These are phyloP conservation scores for Arabis hirsuta DNA, from an alignment of 345 rosid species.

Conservation along the genomic window DNA sequence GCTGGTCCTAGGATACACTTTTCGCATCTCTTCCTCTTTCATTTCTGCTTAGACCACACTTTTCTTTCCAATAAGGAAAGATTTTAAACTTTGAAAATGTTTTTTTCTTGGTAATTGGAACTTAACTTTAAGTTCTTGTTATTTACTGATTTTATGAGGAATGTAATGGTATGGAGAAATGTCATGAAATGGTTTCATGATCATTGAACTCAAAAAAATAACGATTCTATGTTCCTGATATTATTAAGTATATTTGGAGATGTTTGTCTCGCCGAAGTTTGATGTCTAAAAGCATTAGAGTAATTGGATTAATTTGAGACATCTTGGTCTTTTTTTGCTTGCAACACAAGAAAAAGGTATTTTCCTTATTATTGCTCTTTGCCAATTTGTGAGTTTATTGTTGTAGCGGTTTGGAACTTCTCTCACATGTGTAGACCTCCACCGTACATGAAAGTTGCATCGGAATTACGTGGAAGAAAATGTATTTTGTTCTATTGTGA, in stretches of 20 bases:
- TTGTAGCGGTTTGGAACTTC: conserved; percentile 11
- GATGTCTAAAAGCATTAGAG: conserved; percentile 7
- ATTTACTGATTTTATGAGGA: conserved; percentile 9
- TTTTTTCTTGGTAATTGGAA: conserved; percentile 20
- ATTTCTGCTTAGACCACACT: conserved; percentile 24
- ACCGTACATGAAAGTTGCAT: conserved; percentile 18
- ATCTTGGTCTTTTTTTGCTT: conserved; percentile 2
- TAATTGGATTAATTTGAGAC: conserved; percentile 16
- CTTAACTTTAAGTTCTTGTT: conserved; percentile 2
- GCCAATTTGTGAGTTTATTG: not conserved
- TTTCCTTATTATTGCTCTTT: not conserved
- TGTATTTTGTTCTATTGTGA: not conserved
- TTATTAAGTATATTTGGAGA: conserved; percentile 8
- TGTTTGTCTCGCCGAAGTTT: conserved; percentile 1
- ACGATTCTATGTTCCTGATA: conserved; percentile 4
- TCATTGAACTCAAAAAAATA: conserved; percentile 29
- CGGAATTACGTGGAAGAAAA: not conserved
- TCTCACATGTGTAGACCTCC: conserved; percentile 12
- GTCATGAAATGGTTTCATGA: conserved; percentile 21
- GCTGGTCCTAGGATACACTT: conserved; percentile 45
- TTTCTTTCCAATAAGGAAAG: not conserved
- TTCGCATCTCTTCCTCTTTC: conserved; percentile 40
- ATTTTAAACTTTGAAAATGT: not conserved
- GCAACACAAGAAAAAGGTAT: conserved; percentile 5
- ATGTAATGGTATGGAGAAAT: conserved; percentile 18